Evolutionary conservation across 73 alveolate species (phyloP).

Genomic region (Paramecium caudatum): DNA sequence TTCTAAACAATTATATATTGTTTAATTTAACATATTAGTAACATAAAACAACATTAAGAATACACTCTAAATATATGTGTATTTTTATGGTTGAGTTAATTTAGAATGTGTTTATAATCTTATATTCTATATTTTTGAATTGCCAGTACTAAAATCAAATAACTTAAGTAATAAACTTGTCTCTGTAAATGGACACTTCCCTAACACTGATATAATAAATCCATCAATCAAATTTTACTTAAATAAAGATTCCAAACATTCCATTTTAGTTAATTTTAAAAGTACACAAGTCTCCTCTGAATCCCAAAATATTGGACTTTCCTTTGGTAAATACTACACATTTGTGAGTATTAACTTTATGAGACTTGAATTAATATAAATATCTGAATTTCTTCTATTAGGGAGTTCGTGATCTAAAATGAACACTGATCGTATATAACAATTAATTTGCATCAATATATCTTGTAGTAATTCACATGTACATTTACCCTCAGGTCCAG

Average conservation of each 20-base stretch:
- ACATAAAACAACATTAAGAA: conserved; percentile 12
- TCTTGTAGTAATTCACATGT: conserved; percentile 35
- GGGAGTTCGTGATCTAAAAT: background rate
- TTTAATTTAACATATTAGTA: conserved; percentile 18
- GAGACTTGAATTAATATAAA: background rate
- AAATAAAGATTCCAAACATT: background rate
- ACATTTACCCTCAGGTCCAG: conserved; percentile 56
- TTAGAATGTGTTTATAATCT: background rate
- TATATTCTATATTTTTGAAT: background rate
- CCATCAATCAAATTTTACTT: conserved; percentile 40
- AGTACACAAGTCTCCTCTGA: background rate
- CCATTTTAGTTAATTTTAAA: background rate
- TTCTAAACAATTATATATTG: conserved; percentile 30
- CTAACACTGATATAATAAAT: conserved; percentile 35
- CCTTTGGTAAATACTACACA: conserved; percentile 35
- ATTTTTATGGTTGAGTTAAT: background rate
- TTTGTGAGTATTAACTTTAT: conserved; percentile 18
- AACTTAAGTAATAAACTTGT: background rate
- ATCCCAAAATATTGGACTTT: conserved; percentile 65
- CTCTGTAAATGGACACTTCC: background rate
- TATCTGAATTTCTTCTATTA: conserved; percentile 8
- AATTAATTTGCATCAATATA: background rate
- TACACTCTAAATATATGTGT: background rate
- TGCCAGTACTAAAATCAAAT: background rate
- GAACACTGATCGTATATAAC: background rate